Base-by-base conservation (phyloP, 352 stramenopile species). In the Pythium pyrilobum region DNA sequence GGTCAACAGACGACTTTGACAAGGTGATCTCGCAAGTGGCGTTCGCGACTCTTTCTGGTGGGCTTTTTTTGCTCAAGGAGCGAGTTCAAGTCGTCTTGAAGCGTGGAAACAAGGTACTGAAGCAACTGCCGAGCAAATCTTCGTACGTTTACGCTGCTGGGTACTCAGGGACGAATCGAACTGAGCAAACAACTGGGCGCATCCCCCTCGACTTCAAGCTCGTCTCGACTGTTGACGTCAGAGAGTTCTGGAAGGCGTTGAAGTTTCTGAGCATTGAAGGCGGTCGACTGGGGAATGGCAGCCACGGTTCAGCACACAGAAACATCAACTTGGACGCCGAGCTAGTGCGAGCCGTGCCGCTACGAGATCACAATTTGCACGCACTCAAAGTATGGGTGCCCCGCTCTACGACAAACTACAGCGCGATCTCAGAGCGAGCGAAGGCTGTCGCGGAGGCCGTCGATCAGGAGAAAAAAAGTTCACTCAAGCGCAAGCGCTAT, bases 221-320 rank as follows among this genome's bases (percentile, higher is more conserved):
- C 25, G 49, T 66, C n/a, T 10, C 36, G 11, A 50, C 37, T 37
- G 47, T 56, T 1, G 56, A 77, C 47, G 71, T 64, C 11, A 80
- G 73, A 54, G 66, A 73, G n/a, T 92, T 85, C 36, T 92, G 81
- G 81, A 84, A 86, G 9, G 69, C 74, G 3, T 55, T 92, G 27
- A 69, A 72, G n/a, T 85, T 89, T 43, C 62, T 92, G 37, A 85
- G 73, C 32, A 48, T 89, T 3, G 80, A 92, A 50, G 77, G 79
- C 1, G 81, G 69, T 43, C 71, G 66, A 23, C 45, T 90, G 36
- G 75, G 80, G 9, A 79, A 34, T 25, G 56, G 65, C 15, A 68
- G 46, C 1, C 46, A 59, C 5, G 67, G 75, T 42, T 50, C 46
- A 3, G 66, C 74, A 13, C 66, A 60, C 41, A 48, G 85, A 25